A percentile compares a stretch with the other conserved stretches of the same genome.
Evolutionary conservation across 2,329 filamentous ascomycete species (phyloP).

Genomic region (Acephala macrosclerotiorum): DNA sequence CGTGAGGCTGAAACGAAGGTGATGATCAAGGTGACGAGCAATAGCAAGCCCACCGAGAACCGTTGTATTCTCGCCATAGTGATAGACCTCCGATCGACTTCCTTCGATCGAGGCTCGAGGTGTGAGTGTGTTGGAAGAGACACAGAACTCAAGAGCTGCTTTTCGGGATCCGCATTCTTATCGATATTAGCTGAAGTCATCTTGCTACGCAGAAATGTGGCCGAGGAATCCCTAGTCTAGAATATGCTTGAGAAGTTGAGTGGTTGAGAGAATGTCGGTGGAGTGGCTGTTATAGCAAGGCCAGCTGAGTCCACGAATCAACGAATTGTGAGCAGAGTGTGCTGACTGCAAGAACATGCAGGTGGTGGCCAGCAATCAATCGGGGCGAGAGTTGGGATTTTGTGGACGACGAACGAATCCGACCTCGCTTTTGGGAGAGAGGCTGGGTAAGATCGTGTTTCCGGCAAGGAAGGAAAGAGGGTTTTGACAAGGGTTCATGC

Average conservation of each 20-base stretch:
- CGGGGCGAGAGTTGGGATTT: slow-evolving; percentile 1
- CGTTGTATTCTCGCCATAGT: slow-evolving; percentile 11
- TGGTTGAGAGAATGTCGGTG: slow-evolving; percentile 9
- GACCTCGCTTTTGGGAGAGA: neutral
- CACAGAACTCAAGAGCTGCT: slow-evolving; percentile 7
- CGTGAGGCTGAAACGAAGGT: slow-evolving; percentile 46
- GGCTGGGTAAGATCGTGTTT: slow-evolving; percentile 7
- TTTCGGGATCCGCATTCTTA: slow-evolving; percentile 7
- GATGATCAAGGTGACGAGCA: slow-evolving; percentile 44
- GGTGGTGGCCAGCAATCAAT: neutral
- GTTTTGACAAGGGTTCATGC: neutral
- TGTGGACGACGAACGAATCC: slow-evolving; percentile 6
- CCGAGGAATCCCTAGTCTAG: slow-evolving; percentile 4
- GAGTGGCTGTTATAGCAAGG: slow-evolving; percentile 3
- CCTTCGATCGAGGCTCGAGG: neutral
- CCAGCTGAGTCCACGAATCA: slow-evolving; percentile 11
- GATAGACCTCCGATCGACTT: neutral
- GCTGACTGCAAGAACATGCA: slow-evolving; percentile 9
- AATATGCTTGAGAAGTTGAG: slow-evolving; percentile 12
- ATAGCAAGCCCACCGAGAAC: slow-evolving; percentile 25
- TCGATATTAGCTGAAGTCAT: slow-evolving; percentile 13
- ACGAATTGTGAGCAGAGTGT: neutral
- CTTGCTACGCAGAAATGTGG: neutral
- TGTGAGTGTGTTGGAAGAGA: neutral
- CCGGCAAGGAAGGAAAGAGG: neutral